Percentiles rank a stretch among this genome's conserved stretches.
Conservation (phyloP, 2,329 filamentous ascomycete species). For the Proliferodiscus dingleyae region DNA sequence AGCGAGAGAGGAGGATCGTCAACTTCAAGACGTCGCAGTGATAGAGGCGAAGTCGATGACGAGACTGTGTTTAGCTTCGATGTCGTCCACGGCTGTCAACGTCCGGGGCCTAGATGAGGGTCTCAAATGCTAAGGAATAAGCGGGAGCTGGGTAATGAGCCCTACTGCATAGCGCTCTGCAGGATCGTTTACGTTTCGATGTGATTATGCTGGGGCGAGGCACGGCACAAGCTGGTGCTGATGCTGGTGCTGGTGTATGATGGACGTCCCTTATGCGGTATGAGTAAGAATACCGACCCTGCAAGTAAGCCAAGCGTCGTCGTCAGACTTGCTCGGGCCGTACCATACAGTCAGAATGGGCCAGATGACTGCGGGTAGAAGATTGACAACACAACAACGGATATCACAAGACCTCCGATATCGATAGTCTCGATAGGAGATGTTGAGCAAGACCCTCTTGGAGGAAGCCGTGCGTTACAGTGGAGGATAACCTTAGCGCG, state of each 20-base stretch:
- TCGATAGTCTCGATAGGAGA: too few relatives aligned
- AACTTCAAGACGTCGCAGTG: background rate
- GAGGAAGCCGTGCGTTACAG: too few relatives aligned
- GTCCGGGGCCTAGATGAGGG: too few relatives aligned
- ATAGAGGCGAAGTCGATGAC: too few relatives aligned
- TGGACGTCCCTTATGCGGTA: background rate
- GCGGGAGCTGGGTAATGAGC: too few relatives aligned
- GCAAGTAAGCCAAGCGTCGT: background rate
- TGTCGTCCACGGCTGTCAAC: background rate
- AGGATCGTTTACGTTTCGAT: background rate
- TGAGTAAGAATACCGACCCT: background rate
- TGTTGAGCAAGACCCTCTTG: too few relatives aligned
- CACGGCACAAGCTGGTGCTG: too few relatives aligned
- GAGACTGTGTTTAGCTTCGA: background rate
- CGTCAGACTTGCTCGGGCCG: background rate
- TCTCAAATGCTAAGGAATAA: background rate
- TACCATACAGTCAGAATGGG: background rate
- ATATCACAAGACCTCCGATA: too few relatives aligned
- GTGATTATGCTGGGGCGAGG: background rate
- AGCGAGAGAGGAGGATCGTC: constrained; percentile 5
- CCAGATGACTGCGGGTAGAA: background rate
- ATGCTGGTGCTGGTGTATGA: too few relatives aligned
- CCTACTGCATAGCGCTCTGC: background rate
- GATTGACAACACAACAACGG: too few relatives aligned
- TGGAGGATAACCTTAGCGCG: too few relatives aligned